These are phyloP conservation scores for Plasmopara muralis DNA, from an alignment of 352 stramenopile genomes.

Conservation along the genomic window DNA sequence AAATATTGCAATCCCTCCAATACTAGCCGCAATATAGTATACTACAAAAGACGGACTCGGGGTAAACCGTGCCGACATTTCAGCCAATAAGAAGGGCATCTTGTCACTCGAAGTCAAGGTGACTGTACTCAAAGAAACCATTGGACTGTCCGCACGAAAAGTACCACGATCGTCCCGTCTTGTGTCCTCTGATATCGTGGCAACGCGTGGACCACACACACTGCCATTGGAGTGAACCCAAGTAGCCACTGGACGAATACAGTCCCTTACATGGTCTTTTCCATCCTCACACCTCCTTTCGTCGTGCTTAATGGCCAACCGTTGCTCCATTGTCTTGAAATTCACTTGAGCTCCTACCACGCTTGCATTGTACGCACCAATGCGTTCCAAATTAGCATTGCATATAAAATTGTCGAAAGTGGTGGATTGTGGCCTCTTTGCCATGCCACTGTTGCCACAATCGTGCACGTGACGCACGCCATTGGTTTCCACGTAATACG, in stretches of 20 bases:
- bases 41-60: constrained; percentile 34
- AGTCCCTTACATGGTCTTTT: constrained; percentile 26
- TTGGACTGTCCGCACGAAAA: constrained; percentile 20
- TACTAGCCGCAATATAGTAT: constrained; percentile 48
- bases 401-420: not conserved
- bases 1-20: constrained; percentile 36
- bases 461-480: constrained; percentile 31
- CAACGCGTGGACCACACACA: constrained; percentile 36
- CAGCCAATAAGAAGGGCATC: constrained; percentile 31
- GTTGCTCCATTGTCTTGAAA: constrained; percentile 55
- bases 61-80: constrained; percentile 37
- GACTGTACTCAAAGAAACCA: constrained; percentile 8
- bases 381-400: constrained; percentile 16
- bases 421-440: not conserved
- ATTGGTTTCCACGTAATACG: constrained; percentile 62
- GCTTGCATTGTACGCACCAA: constrained; percentile 64
- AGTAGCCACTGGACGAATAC: constrained; percentile 47
- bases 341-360: constrained; percentile 66
- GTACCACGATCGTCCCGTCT: constrained; percentile 36
- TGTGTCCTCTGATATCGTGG: constrained; percentile 28
- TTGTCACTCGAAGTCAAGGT: constrained; percentile 13
- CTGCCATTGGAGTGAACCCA: no score
- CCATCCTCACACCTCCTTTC: constrained; percentile 48
- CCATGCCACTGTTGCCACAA: not conserved
- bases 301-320: constrained; percentile 27